Evolutionary conservation across 2,329 filamentous ascomycete species (phyloP).

Genomic region (Calcarisporium arbuscula): DNA sequence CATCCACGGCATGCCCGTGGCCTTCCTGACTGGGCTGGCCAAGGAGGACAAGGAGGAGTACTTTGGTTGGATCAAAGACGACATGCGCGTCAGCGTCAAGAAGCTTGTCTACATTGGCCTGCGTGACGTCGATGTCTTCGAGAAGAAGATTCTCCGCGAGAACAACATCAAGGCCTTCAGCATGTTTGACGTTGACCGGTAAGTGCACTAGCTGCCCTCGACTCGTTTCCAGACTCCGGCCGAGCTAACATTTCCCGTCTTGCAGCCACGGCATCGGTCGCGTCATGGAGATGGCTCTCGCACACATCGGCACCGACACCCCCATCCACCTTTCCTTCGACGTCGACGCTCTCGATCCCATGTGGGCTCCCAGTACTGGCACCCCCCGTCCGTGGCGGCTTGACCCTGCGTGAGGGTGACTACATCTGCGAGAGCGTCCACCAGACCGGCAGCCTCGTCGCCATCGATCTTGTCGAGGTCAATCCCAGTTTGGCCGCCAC

Average conservation of each 20-base stretch:
- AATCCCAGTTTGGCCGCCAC: slow-evolving; percentile 64
- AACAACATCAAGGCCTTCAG: slow-evolving; percentile 92
- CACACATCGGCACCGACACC: slow-evolving; percentile 87
- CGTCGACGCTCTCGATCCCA: slow-evolving; percentile 90
- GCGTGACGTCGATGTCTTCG: slow-evolving; percentile 83
- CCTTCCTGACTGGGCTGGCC: slow-evolving; percentile 82
- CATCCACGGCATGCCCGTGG: slow-evolving; percentile 96
- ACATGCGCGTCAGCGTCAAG: slow-evolving; percentile 61
- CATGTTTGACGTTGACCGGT: slow-evolving; percentile 97
- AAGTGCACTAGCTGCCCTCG: slow-evolving; percentile 21
- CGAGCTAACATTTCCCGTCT: background rate
- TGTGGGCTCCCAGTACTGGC: slow-evolving; percentile 93
- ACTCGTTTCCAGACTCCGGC: too few species aligned
- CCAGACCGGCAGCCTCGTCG: slow-evolving; percentile 69
- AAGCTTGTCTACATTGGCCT: slow-evolving; percentile 98
- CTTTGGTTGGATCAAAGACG: slow-evolving; percentile 83
- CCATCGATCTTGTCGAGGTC: slow-evolving; percentile 78
- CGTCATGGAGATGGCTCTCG: slow-evolving; percentile 97
- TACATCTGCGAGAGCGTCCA: slow-evolving; percentile 90
- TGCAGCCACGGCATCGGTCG: slow-evolving; percentile 81
- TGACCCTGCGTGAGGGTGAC: slow-evolving; percentile 92
- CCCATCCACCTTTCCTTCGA: slow-evolving; percentile 97
- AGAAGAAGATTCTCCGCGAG: slow-evolving; percentile 87
- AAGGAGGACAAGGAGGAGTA: slow-evolving; percentile 67
- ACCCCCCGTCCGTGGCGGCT: slow-evolving; percentile 87